Evolutionary conservation across 139 green algal genomes (phyloP).

Genomic region (Axilococcus clingmanii): DNA sequence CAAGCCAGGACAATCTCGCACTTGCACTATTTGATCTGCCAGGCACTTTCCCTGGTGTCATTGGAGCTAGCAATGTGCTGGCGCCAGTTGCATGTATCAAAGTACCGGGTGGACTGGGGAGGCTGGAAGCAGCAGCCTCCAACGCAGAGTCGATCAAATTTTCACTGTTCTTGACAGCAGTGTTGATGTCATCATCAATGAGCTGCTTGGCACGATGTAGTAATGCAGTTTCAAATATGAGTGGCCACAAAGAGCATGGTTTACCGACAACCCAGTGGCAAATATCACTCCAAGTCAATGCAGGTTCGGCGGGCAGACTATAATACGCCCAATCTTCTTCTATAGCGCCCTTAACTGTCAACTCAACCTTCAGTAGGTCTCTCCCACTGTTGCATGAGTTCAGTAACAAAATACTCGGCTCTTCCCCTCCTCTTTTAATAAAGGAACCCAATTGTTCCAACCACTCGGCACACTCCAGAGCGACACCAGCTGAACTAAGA

Average conservation of each 20-base stretch:
- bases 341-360: no score
- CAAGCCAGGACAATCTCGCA: slow-evolving; percentile 25
- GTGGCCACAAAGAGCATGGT: slow-evolving; percentile 52
- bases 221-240: slow-evolving; percentile 61
- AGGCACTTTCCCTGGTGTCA: background rate
- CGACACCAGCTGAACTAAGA: slow-evolving; percentile 33
- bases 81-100: no score
- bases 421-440: no score
- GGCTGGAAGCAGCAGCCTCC: no score
- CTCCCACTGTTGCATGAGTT: no score
- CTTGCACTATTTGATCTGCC: background rate
- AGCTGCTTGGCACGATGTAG: slow-evolving; percentile 43
- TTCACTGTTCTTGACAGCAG: no score
- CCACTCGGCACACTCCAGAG: slow-evolving; percentile 50
- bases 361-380: no score
- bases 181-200: slow-evolving; percentile 46
- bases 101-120: no score
- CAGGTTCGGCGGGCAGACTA: no score
- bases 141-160: no score
- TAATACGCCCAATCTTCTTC: no score
- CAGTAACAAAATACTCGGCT: no score
- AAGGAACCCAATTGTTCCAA: slow-evolving; percentile 36
- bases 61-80: background rate
- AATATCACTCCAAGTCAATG: slow-evolving; percentile 55
- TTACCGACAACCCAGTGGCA: slow-evolving; percentile 65